Percentiles rank a stretch among this genome's conserved stretches.
These are phyloP conservation scores for Sambucus nigra DNA, from an alignment of 129 eudicot genomes.

Conservation along the genomic window DNA sequence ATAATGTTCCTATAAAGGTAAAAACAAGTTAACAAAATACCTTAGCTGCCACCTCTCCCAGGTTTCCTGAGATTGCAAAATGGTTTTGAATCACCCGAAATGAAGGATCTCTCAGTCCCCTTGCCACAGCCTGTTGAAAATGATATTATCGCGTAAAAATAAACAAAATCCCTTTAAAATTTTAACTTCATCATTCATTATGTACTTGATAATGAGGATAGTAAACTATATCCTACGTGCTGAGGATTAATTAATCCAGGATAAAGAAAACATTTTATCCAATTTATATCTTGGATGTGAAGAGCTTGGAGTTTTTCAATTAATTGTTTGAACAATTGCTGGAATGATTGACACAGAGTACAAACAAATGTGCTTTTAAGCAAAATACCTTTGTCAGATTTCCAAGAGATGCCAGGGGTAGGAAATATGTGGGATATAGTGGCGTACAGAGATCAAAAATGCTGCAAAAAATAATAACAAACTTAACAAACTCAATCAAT, in stretches of 20 bases:
- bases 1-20: neutral
- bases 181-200: neutral
- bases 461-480: slow-evolving; percentile 37
- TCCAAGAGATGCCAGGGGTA: slow-evolving; percentile 93
- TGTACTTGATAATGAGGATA: neutral
- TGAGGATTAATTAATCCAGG: neutral
- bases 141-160: neutral
- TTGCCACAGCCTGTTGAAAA: slow-evolving; percentile 80
- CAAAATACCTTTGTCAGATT: slow-evolving; percentile 80
- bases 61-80: slow-evolving; percentile 82
- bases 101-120: slow-evolving; percentile 98
- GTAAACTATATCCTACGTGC: neutral
- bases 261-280: too few species aligned
- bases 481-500: neutral
- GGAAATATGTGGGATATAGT: slow-evolving; percentile 79
- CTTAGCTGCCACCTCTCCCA: slow-evolving; percentile 98
- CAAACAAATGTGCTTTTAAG: neutral
- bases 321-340: neutral
- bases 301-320: too few species aligned
- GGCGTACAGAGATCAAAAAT: slow-evolving; percentile 91
- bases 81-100: slow-evolving; percentile 90
- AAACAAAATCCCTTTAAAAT: neutral
- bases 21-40: slow-evolving; percentile 21
- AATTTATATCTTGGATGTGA: too few species aligned
- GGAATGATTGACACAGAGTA: too few species aligned